phyloP scores from a whole-genome alignment of 345 rosid genomes.

The Sisymbrium irio region DNA sequence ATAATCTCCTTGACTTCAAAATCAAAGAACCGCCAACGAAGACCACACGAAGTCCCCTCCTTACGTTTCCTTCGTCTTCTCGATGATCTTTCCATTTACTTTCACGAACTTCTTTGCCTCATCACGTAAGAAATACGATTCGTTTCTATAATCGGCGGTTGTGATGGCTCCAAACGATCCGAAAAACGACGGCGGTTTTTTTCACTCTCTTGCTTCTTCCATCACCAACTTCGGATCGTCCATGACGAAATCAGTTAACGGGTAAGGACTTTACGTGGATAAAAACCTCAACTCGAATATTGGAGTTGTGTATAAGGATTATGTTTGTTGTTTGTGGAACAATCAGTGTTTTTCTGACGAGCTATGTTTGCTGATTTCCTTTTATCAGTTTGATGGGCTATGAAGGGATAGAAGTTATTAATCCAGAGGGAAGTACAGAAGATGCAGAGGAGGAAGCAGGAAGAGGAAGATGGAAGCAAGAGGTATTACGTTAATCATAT shows the following conservation, averaged over 20 bases:
- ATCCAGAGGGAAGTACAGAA: conserved; percentile 88
- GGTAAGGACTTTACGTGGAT: conserved; percentile 35
- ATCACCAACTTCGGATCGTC: conserved; percentile 62
- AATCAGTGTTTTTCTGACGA: too few relatives aligned
- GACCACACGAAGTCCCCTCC: neutral
- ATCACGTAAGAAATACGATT: neutral
- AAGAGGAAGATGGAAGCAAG: conserved; percentile 87
- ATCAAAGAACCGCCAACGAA: neutral
- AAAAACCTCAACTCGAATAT: neutral
- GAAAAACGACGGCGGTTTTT: conserved; percentile 62
- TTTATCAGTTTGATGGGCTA: conserved; percentile 57
- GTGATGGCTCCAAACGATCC: conserved; percentile 70
- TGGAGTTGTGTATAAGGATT: neutral
- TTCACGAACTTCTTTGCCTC: neutral
- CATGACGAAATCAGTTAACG: conserved; percentile 84
- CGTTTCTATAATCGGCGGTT: neutral
- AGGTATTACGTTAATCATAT: conserved; percentile 49
- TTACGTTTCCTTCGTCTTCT: conserved; percentile 15
- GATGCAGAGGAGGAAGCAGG: conserved; percentile 93
- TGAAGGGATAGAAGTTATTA: conserved; percentile 86
- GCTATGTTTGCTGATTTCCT: neutral
- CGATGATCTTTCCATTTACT: neutral
- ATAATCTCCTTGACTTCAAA: too few relatives aligned
- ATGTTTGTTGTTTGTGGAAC: too few relatives aligned
- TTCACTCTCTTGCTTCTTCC: conserved; percentile 63